Conservation (phyloP, 768 basidiomycete genomes). For the Mycena rosella region DNA sequence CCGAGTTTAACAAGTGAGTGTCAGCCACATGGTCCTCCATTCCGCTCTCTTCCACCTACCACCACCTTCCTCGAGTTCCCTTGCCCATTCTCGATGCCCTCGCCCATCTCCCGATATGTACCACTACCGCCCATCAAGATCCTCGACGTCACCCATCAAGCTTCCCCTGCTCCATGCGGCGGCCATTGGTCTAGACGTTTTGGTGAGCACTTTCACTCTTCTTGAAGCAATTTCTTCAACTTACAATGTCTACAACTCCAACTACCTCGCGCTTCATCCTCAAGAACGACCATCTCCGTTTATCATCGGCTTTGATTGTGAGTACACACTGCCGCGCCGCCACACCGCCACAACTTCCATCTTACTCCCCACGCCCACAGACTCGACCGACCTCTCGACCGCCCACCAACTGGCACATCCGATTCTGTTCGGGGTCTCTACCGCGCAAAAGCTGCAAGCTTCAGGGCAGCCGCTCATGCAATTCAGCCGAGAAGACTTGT, state of each 20-base stretch:
- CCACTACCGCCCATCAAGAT: constrained; percentile 15
- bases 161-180: constrained; percentile 8
- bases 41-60: too few relatives aligned
- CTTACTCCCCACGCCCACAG: too few relatives aligned
- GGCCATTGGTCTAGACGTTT: neutral
- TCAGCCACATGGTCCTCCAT: too few relatives aligned
- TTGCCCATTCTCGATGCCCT: too few relatives aligned
- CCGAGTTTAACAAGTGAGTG: too few relatives aligned
- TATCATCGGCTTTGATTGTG: neutral
- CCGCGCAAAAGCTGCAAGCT: constrained; percentile 15
- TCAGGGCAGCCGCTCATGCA: constrained; percentile 1
- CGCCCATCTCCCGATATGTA: neutral
- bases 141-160: constrained; percentile 21
- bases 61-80: too few relatives aligned
- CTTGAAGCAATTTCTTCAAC: too few relatives aligned
- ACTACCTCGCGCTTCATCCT: neutral
- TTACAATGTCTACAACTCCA: neutral
- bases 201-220: too few relatives aligned
- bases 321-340: too few relatives aligned
- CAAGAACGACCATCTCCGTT: too few relatives aligned
- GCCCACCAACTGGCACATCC: neutral
- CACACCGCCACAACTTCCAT: too few relatives aligned
- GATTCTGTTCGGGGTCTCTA: constrained; percentile 8
- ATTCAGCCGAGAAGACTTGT: constrained; percentile 26
- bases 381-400: too few relatives aligned